These are phyloP conservation scores for Podospora pseudocomata DNA, from an alignment of 495 filamentous ascomycete species.

Conservation along the genomic window DNA sequence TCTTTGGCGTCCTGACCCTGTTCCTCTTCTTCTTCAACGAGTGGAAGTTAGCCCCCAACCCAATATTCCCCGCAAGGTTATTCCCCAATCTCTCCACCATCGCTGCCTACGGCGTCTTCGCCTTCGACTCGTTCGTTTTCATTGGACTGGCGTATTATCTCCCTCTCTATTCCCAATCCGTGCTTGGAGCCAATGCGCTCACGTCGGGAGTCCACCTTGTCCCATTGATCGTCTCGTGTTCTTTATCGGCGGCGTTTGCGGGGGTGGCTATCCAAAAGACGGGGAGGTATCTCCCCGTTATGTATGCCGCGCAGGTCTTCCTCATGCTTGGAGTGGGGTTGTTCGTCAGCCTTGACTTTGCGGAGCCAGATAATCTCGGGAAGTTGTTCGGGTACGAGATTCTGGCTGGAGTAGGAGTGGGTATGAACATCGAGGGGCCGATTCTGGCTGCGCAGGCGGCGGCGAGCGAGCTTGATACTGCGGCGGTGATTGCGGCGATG, in stretches of 20 bases:
- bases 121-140: slow-evolving; percentile 65
- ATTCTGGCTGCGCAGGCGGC: slow-evolving; percentile 68
- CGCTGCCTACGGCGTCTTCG: slow-evolving; percentile 52
- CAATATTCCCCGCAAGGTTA: slow-evolving; percentile 67
- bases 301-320: slow-evolving; percentile 50
- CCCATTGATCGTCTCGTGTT: slow-evolving; percentile 64
- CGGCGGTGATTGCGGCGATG: slow-evolving; percentile 67
- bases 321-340: slow-evolving; percentile 60
- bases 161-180: slow-evolving; percentile 70
- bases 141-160: slow-evolving; percentile 67
- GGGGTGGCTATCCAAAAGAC: slow-evolving; percentile 70
- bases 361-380: slow-evolving; percentile 37
- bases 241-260: slow-evolving; percentile 52
- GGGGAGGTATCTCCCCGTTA: slow-evolving; percentile 47
- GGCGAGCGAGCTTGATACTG: slow-evolving; percentile 62
- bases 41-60: slow-evolving; percentile 63
- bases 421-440: slow-evolving; percentile 64
- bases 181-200: slow-evolving; percentile 66
- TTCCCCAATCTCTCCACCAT: slow-evolving; percentile 59
- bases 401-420: slow-evolving; percentile 61
- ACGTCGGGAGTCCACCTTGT: slow-evolving; percentile 72
- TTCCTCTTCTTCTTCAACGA: slow-evolving; percentile 62
- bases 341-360: slow-evolving; percentile 50
- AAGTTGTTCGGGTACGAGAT: slow-evolving; percentile 58
- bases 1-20: slow-evolving; percentile 63